phyloP scores from a whole-genome alignment of 495 filamentous ascomycete genomes.

The Podospora pseudopauciseta region DNA sequence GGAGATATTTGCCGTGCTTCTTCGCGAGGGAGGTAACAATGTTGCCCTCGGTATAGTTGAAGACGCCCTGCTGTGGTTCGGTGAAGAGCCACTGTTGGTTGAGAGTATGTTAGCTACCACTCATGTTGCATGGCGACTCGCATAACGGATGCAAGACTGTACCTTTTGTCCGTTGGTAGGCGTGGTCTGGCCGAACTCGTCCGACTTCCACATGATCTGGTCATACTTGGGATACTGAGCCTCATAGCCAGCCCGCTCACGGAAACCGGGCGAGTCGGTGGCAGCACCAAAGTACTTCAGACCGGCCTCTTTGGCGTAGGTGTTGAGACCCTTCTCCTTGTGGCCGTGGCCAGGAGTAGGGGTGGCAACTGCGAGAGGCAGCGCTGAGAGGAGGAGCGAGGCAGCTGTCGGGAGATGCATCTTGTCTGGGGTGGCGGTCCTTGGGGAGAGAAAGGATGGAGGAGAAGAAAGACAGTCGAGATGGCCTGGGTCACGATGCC shows the following conservation, averaged over 20 bases:
- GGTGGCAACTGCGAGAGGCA: slow-evolving; percentile 14
- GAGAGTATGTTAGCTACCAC: background rate
- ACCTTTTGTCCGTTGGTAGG: slow-evolving; percentile 52
- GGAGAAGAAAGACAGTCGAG: background rate
- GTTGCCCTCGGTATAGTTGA: slow-evolving; percentile 54
- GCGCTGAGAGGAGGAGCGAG: slow-evolving; percentile 19
- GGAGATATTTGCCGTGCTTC: slow-evolving; percentile 47
- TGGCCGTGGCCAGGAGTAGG: slow-evolving; percentile 12
- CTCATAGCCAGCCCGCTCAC: slow-evolving; percentile 35
- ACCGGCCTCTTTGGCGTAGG: slow-evolving; percentile 40
- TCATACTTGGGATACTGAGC: slow-evolving; percentile 29
- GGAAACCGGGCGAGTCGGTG: slow-evolving; percentile 43
- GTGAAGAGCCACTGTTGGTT: slow-evolving; percentile 45
- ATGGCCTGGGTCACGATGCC: background rate
- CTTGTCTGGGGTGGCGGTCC: slow-evolving; percentile 15
- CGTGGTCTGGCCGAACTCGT: slow-evolving; percentile 52
- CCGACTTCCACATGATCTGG: slow-evolving; percentile 41
- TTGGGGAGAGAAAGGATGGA: slow-evolving; percentile 7
- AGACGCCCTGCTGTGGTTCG: slow-evolving; percentile 46
- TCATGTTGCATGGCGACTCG: background rate
- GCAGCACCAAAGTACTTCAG: slow-evolving; percentile 50
- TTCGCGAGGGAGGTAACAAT: slow-evolving; percentile 42
- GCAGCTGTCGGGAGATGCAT: slow-evolving; percentile 18
- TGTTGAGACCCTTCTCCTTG: slow-evolving; percentile 28
- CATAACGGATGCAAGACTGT: background rate